Base-by-base conservation (phyloP, 306 rosid species). In the Neltuma alba region DNA sequence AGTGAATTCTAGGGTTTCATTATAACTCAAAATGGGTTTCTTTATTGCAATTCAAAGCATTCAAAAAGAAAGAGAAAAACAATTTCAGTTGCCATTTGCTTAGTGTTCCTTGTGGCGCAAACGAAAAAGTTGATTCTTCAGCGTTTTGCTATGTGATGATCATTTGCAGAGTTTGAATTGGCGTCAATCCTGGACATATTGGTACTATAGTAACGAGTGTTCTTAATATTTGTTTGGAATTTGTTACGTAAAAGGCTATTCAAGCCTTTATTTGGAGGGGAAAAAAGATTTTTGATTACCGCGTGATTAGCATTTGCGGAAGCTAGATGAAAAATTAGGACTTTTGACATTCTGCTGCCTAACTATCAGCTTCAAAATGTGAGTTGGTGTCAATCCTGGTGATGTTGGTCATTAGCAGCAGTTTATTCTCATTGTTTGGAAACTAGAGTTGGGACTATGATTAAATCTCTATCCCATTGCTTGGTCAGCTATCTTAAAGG, bases 361-460 rank as follows among this genome's bases (percentile, higher is more conserved):
- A 37, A 48, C n/a, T 40, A 37, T 40, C 0, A 23, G 25, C 57
- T 8, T 25, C 34, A 38, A 11, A 31, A 6, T 18, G 54, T 3
- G 2, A 10, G 28, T 54, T 40, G 91, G 86, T 48, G 57, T 18
- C 52, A 45, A 45, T 45, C 52, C 52, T 45, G 23, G 48, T 11
- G n/a, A 14, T 18, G 18, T 48, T 48, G 57, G 57, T 48, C 57
- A 5, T 16, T 88, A 88, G 88, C 88, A 1, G 84, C 84, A 1
- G 86, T 77, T n/a, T 84, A 75, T 80, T 88, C 87, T 38, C 85
- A 75, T 40, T 33, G 85, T 64, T 67, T 86, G 78, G 89, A 88
- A 42, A 83, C 77, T 86, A 86, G 89, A 70, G 86, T 84, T 82
- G 91, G 90, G 79, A 85, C 83, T 27, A 72, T 86, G 67, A 85